Base-by-base conservation (phyloP, 2,329 filamentous ascomycete genomes). In the Alternaria consortialis region DNA sequence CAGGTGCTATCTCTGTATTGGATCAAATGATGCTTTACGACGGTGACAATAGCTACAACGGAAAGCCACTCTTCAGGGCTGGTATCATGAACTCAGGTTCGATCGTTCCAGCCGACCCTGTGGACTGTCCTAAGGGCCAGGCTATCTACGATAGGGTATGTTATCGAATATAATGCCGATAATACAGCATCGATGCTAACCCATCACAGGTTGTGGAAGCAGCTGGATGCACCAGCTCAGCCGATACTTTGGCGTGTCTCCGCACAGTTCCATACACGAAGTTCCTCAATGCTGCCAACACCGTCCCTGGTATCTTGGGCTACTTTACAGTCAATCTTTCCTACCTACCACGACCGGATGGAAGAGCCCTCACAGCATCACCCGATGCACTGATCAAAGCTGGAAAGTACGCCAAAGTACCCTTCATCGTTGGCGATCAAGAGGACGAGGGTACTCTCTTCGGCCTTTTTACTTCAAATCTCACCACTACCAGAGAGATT, bases 361-460 rank as follows among this genome's bases (percentile, higher is more conserved):
- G 90, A 29, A 84, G 73, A 1, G 83, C 84, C 5, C 82, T 93
- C 8, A 84, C 86, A 0, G 81, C 85, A 2, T 90, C 87, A 6
- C 88, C 90, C 0, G 90, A 94, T 0, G 56, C 84, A 0, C 80
- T 91, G 5, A 79, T 85, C 2, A 56, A 67, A 2, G 69, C 74
- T 0, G 87, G 88, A 13, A 83, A 83, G 62, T 89, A 87, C 64
- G 84, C 87, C 7, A 82, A 83, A 12, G 84, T 90, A 0, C 88
- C 88, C 2, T 84, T 89, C 72, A 89, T 90, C 57, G 85, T 91
- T 39, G 91, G 91, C 42, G 86, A 92, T 72, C 90, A 93, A 76
- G 91, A 94, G 80, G 91, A 94, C 72, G 91, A 94, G 77, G 91
- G 91, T 17, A 93, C 91, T 0, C 77, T 94, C 2, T 93, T 94